These are phyloP conservation scores for Solanum hybrid DNA, from an alignment of 305 asterid genomes.

Conservation along the genomic window DNA sequence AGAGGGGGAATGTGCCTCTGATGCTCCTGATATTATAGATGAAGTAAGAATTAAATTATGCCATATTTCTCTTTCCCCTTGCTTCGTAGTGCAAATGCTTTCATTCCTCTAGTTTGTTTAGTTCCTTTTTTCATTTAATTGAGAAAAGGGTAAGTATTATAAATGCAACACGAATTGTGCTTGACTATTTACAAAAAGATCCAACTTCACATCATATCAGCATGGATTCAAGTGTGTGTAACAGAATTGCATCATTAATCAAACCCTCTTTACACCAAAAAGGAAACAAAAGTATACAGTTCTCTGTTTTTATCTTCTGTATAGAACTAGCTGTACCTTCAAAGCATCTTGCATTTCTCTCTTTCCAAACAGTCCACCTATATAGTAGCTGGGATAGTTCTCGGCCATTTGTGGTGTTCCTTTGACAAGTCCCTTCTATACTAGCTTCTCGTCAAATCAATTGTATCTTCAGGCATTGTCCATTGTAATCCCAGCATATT, in stretches of 20 bases:
- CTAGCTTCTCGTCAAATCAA: neutral
- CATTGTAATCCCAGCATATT: neutral
- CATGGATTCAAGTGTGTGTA: neutral
- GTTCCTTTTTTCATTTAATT: neutral
- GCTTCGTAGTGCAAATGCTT: neutral
- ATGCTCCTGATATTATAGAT: slow-evolving; percentile 58
- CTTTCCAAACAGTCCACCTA: neutral
- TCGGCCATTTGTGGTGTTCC: neutral
- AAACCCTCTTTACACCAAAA: neutral
- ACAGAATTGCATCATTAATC: neutral
- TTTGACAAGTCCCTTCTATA: neutral
- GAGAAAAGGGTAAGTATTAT: neutral
- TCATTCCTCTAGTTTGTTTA: neutral
- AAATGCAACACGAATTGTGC: neutral
- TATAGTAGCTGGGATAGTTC: neutral
- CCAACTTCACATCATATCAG: neutral
- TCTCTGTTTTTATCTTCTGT: neutral
- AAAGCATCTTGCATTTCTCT: neutral
- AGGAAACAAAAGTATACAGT: neutral
- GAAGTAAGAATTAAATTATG: slow-evolving; percentile 32
- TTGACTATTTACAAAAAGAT: neutral
- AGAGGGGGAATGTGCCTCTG: slow-evolving; percentile 51
- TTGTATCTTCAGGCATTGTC: neutral
- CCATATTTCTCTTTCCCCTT: neutral
- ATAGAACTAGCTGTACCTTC: neutral